phyloP scores from a whole-genome alignment of 345 rosid species.

The Pistacia vera region DNA sequence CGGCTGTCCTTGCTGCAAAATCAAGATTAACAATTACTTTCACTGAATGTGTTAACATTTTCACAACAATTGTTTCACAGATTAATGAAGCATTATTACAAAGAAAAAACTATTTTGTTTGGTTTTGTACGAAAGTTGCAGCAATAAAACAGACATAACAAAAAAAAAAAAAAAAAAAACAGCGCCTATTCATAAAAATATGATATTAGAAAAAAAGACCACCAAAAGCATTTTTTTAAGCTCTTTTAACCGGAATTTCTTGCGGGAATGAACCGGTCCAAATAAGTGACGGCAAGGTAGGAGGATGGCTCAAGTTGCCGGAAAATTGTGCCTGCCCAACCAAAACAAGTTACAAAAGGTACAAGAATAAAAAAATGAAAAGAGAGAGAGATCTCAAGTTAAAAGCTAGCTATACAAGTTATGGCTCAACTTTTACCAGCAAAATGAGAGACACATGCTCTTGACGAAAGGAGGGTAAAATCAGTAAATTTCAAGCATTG shows the following conservation, averaged over 20 bases:
- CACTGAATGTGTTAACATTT: neutral
- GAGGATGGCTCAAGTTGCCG: constrained; percentile 35
- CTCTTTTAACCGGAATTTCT: neutral
- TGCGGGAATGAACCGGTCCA: constrained; percentile 50
- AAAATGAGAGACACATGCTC: constrained; percentile 41
- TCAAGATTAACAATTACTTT: neutral
- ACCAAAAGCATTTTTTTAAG: no score
- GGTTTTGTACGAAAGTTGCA: neutral
- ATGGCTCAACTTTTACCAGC: no score
- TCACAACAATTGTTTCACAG: neutral
- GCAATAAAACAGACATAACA: neutral
- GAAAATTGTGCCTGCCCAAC: constrained; percentile 26
- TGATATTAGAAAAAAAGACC: neutral
- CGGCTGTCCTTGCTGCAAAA: constrained; percentile 44
- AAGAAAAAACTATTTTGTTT: neutral
- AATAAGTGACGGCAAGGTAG: constrained; percentile 55
- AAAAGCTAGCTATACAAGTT: neutral
- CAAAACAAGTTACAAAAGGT: neutral
- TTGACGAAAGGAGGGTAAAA: constrained; percentile 37
- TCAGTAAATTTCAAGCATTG: constrained; percentile 22
- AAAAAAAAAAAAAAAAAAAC: neutral
- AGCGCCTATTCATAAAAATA: neutral
- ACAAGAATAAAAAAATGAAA: neutral
- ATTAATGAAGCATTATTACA: neutral
- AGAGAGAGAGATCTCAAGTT: no score